A percentile compares a stretch with the other conserved stretches of the same genome.
Evolutionary conservation across 352 stramenopile genomes (phyloP).

Genomic region (Phytophthora syringae): DNA sequence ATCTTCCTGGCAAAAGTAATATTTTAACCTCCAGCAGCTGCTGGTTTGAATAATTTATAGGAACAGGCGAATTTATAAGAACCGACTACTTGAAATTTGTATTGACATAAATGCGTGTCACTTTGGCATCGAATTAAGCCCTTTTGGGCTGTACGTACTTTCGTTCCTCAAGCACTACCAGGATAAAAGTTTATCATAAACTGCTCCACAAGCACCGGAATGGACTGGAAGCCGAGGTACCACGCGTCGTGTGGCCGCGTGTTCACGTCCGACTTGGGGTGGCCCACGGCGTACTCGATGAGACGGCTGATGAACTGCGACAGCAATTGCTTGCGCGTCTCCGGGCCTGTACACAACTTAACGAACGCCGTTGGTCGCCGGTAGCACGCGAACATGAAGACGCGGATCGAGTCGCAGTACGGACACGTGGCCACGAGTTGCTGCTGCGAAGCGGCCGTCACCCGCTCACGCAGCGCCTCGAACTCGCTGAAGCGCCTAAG

Average conservation of each 20-base stretch:
- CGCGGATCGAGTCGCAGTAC: slow-evolving; percentile 39
- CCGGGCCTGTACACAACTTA: slow-evolving; percentile 35
- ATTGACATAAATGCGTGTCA: too few relatives aligned
- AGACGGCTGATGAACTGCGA: slow-evolving; percentile 44
- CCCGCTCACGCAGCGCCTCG: slow-evolving; percentile 28
- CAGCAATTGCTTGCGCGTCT: slow-evolving; percentile 49
- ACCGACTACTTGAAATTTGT: too few relatives aligned
- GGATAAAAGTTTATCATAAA: too few relatives aligned
- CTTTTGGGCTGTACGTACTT: too few relatives aligned
- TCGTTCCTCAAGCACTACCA: too few relatives aligned
- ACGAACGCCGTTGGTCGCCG: slow-evolving; percentile 40
- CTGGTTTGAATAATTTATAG: too few relatives aligned
- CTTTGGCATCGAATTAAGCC: too few relatives aligned
- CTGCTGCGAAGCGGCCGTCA: slow-evolving; percentile 28
- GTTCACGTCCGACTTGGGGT: slow-evolving; percentile 24
- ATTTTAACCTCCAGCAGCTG: too few relatives aligned
- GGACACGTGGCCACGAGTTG: slow-evolving; percentile 28
- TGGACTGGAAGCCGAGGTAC: slow-evolving; percentile 35
- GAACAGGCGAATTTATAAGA: too few relatives aligned
- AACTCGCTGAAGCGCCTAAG: slow-evolving; percentile 41
- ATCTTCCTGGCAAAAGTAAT: too few relatives aligned
- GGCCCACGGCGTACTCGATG: slow-evolving; percentile 36
- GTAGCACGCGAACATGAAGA: slow-evolving; percentile 42
- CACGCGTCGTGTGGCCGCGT: slow-evolving; percentile 17
- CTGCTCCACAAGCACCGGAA: slow-evolving; percentile 37